Percentiles rank a stretch among this genome's conserved stretches.
These are phyloP conservation scores for Saccharomyces hybrid DNA, from an alignment of 1,139 yeast species.

Conservation along the genomic window DNA sequence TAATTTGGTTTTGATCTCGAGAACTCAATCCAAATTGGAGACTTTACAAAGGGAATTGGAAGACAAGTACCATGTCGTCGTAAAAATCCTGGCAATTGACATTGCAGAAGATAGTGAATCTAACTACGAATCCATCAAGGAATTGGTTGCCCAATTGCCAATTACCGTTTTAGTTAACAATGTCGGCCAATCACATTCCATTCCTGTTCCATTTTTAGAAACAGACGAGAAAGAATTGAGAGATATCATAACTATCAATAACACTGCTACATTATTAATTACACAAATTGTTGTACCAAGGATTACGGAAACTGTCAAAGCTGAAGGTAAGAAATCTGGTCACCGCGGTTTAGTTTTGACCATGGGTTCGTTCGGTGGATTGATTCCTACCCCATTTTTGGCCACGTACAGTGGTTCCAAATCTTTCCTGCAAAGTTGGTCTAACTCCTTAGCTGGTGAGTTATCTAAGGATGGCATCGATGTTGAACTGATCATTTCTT, in stretches of 20 bases:
- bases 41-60: constrained; percentile 57
- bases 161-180: constrained; percentile 79
- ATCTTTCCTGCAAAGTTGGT: constrained; percentile 91
- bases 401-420: constrained; percentile 96
- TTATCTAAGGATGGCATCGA: constrained; percentile 61
- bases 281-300: constrained; percentile 71
- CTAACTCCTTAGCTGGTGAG: constrained; percentile 83
- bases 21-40: constrained; percentile 74
- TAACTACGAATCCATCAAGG: constrained; percentile 48
- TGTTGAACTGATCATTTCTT: constrained; percentile 81
- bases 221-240: constrained; percentile 67
- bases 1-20: constrained; percentile 72
- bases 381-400: constrained; percentile 82
- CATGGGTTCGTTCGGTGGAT: constrained; percentile 96
- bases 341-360: constrained; percentile 69
- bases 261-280: constrained; percentile 72
- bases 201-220: constrained; percentile 88
- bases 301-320: constrained; percentile 47
- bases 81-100: constrained; percentile 70
- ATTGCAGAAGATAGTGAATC: constrained; percentile 43
- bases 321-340: constrained; percentile 29
- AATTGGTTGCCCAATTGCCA: constrained; percentile 42
- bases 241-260: constrained; percentile 77
- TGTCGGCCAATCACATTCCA: constrained; percentile 90
- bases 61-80: constrained; percentile 50